phyloP scores from a whole-genome alignment of 306 rosid species.

The Vigna mungo region DNA sequence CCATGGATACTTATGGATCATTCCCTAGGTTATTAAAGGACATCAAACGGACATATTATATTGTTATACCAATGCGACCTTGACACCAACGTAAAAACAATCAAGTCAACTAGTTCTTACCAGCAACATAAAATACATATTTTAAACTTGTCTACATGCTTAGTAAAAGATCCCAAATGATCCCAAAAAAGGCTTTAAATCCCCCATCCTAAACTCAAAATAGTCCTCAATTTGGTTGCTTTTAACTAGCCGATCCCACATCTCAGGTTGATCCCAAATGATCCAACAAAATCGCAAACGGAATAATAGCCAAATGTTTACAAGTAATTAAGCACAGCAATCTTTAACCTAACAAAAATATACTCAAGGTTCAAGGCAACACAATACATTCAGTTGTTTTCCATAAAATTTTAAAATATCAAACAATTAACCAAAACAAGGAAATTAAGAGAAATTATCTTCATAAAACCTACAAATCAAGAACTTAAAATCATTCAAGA shows the following conservation, averaged over 20 bases:
- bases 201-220: conserved; percentile 26
- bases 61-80: conserved; percentile 3
- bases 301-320: conserved; percentile 10
- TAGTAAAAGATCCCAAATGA: neutral
- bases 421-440: neutral
- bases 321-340: conserved; percentile 19
- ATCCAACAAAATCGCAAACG: conserved; percentile 37
- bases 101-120: conserved; percentile 10
- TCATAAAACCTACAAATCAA: neutral
- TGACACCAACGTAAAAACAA: neutral
- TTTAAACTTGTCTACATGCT: neutral
- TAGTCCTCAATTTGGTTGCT: neutral
- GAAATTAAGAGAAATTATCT: conserved; percentile 19
- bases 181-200: conserved; percentile 27
- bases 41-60: neutral
- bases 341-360: conserved; percentile 24
- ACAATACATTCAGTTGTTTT: conserved; percentile 10
- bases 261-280: conserved; percentile 22
- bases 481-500: neutral
- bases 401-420: neutral
- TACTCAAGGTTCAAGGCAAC: conserved; percentile 19
- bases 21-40: conserved; percentile 6
- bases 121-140: neutral
- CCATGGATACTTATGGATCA: neutral
- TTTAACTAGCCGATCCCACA: neutral